phyloP scores from a whole-genome alignment of 306 rosid genomes.

The Abrus pulchellus region DNA sequence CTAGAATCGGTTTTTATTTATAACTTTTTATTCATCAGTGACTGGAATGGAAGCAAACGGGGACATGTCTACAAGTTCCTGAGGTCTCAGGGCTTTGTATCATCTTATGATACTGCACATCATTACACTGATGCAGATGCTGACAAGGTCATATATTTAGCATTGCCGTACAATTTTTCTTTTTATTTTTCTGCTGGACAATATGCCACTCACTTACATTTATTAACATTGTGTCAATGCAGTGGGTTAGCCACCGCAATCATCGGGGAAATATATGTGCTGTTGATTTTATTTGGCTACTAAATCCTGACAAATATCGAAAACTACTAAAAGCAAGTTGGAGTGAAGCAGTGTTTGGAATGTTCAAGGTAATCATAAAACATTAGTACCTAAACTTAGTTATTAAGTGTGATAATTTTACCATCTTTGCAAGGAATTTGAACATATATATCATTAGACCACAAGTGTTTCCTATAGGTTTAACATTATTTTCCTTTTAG shows the following conservation, averaged over 20 bases:
- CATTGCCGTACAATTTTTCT: neutral
- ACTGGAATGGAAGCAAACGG: conserved; percentile 99
- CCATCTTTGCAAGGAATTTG: conserved; percentile 27
- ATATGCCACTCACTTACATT: conserved; percentile 19
- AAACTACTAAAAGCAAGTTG: conserved; percentile 80
- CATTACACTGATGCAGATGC: conserved; percentile 92
- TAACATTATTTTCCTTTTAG: neutral
- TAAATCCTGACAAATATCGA: conserved; percentile 79
- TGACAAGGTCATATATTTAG: conserved; percentile 70
- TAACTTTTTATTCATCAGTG: conserved; percentile 61
- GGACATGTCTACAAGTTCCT: conserved; percentile 96
- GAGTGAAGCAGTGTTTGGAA: conserved; percentile 82
- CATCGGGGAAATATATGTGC: conserved; percentile 97
- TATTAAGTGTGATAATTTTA: conserved; percentile 4
- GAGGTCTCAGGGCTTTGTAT: conserved; percentile 91
- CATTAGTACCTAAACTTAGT: neutral
- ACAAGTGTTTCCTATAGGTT: neutral
- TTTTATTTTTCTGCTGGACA: neutral
- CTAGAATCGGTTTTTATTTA: conserved; percentile 15
- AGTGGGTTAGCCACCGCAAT: conserved; percentile 99
- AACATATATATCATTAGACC: conserved; percentile 1
- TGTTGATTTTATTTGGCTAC: conserved; percentile 96
- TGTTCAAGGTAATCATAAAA: conserved; percentile 74
- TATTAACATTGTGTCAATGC: conserved; percentile 44
- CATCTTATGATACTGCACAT: conserved; percentile 96